Evolutionary conservation across 176 grass and related monocot genomes (phyloP).

Genomic region (Hordeum marinum): DNA sequence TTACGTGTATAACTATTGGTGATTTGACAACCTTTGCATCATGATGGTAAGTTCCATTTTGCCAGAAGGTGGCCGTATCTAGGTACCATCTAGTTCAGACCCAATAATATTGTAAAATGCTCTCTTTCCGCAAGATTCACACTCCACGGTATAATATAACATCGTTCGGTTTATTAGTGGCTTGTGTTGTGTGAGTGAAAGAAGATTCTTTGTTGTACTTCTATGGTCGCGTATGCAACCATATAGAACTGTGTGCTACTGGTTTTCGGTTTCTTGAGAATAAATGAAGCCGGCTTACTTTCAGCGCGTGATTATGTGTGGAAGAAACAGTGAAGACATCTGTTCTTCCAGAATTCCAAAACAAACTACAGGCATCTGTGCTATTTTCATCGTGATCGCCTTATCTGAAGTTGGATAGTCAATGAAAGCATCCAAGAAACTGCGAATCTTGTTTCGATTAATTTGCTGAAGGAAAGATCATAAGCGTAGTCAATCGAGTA

Average conservation of each 20-base stretch:
- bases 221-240: not conserved
- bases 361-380: too few species aligned
- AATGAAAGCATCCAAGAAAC: not conserved
- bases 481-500: too few species aligned
- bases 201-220: conserved; percentile 8
- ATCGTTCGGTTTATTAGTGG: not conserved
- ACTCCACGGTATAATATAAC: not conserved
- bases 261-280: not conserved
- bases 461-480: not conserved
- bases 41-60: not conserved
- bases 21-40: not conserved
- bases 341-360: too few species aligned
- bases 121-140: not conserved
- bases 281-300: not conserved
- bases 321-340: too few species aligned
- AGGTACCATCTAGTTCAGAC: not conserved
- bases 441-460: not conserved
- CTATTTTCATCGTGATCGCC: too few species aligned
- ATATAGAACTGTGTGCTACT: not conserved
- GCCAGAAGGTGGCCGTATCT: not conserved
- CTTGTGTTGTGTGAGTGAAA: not conserved
- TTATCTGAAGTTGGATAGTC: not conserved
- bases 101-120: not conserved
- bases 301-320: not conserved
- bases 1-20: conserved; percentile 16